A percentile compares a stretch with the other conserved stretches of the same genome.
phyloP scores from a whole-genome alignment of 2,329 filamentous ascomycete genomes.

The Venturia nashicola region DNA sequence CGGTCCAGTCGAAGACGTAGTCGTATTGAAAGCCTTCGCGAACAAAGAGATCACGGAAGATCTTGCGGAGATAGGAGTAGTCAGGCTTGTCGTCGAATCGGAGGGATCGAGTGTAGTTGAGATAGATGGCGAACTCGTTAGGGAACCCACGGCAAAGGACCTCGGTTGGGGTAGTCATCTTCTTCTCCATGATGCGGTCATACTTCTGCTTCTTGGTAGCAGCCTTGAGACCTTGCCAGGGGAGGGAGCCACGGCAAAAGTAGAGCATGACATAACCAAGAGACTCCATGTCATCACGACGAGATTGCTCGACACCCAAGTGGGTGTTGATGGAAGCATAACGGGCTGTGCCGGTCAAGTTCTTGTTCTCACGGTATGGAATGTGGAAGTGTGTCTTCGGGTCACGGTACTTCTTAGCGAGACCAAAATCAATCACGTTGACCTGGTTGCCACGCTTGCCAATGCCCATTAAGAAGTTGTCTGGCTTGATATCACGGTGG shows the following conservation, averaged over 20 bases:
- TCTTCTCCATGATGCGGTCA: slow-evolving; percentile 99
- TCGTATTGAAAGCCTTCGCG: slow-evolving; percentile 99
- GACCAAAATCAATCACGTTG: slow-evolving; percentile 97
- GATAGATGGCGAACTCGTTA: slow-evolving; percentile 98
- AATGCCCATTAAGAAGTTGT: slow-evolving; percentile 99
- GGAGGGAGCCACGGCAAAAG: slow-evolving; percentile 97
- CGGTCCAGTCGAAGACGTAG: slow-evolving; percentile 99
- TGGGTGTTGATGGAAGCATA: slow-evolving; percentile 99
- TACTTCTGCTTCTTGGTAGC: slow-evolving; percentile 99
- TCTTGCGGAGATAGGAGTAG: slow-evolving; percentile 99
- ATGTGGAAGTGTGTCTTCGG: slow-evolving; percentile 99
- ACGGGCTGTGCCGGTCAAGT: slow-evolving; percentile 94
- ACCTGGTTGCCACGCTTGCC: slow-evolving; percentile 99
- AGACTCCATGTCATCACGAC: slow-evolving; percentile 98
- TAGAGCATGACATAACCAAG: slow-evolving; percentile 99
- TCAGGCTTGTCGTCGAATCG: slow-evolving; percentile 99
- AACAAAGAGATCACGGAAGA: slow-evolving; percentile 98
- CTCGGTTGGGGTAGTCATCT: slow-evolving; percentile 99
- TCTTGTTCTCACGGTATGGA: slow-evolving; percentile 99
- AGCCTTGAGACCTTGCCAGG: slow-evolving; percentile 97
- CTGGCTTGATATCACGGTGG: slow-evolving; percentile 98
- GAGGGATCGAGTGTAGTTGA: slow-evolving; percentile 97
- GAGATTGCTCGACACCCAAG: slow-evolving; percentile 93
- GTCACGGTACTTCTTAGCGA: slow-evolving; percentile 99
- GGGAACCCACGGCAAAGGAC: slow-evolving; percentile 98